phyloP scores from a whole-genome alignment of 2,329 filamentous ascomycete species.

The Aspergillus pseudoterreus region DNA sequence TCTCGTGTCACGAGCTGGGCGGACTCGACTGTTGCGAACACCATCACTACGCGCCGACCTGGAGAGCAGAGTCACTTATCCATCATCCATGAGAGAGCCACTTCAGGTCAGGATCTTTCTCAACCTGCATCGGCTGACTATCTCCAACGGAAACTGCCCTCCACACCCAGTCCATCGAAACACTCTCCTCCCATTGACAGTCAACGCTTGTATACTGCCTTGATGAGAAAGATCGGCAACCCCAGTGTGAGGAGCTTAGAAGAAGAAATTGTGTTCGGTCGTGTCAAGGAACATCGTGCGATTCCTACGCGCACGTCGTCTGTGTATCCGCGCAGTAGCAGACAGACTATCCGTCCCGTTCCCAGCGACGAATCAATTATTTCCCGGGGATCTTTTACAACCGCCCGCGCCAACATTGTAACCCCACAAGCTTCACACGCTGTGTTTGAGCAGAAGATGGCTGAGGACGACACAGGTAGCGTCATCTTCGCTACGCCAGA shows the following conservation, averaged over 20 bases:
- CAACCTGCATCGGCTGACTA: background rate
- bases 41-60: conserved; percentile 30
- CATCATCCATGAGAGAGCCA: conserved; percentile 40
- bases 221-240: conserved; percentile 39
- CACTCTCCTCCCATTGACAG: conserved; percentile 29
- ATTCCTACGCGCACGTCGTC: conserved; percentile 28
- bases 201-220: conserved; percentile 41
- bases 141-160: conserved; percentile 13
- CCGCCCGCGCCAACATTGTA: conserved; percentile 19
- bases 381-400: conserved; percentile 29
- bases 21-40: conserved; percentile 43
- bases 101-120: conserved; percentile 12
- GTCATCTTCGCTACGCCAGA: background rate
- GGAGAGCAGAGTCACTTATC: conserved; percentile 37
- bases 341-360: conserved; percentile 28
- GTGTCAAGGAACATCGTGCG: conserved; percentile 27
- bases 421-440: conserved; percentile 17
- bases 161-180: conserved; percentile 9
- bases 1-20: conserved; percentile 50
- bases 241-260: conserved; percentile 14
- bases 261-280: conserved; percentile 25
- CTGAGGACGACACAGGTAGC: conserved; percentile 18
- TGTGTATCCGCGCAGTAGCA: conserved; percentile 20
- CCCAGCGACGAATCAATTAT: conserved; percentile 28
- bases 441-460: conserved; percentile 1